These are phyloP conservation scores for Solanum paucissectum DNA, from an alignment of 257 asterid genomes.

Conservation along the genomic window DNA sequence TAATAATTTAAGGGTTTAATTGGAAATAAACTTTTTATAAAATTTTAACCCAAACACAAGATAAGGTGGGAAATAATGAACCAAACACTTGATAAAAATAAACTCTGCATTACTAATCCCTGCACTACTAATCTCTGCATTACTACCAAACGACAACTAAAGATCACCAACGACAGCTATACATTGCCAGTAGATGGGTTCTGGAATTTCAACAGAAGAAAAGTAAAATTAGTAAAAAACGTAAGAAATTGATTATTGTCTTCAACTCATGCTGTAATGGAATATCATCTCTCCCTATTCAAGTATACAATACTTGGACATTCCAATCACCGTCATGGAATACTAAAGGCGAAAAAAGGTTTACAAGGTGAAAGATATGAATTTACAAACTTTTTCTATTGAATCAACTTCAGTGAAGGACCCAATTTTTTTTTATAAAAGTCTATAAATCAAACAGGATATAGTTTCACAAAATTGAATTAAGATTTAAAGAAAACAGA, in stretches of 20 bases:
- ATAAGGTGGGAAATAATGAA: too few relatives aligned
- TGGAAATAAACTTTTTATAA: too few relatives aligned
- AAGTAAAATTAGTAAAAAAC: background rate
- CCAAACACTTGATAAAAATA: too few relatives aligned
- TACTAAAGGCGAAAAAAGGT: background rate
- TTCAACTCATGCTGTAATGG: too few relatives aligned
- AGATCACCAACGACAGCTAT: slow-evolving; percentile 56
- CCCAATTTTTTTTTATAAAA: slow-evolving; percentile 9
- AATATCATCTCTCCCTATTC: background rate
- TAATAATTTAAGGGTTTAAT: too few relatives aligned
- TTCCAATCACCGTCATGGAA: background rate
- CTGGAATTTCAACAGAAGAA: slow-evolving; percentile 20
- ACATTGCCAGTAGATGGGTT: slow-evolving; percentile 33
- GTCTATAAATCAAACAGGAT: background rate
- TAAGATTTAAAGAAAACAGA: background rate
- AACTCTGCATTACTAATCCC: too few relatives aligned
- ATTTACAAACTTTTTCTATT: too few relatives aligned
- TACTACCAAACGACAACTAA: background rate
- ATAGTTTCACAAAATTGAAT: background rate
- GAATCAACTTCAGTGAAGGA: slow-evolving; percentile 24
- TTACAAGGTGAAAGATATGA: background rate
- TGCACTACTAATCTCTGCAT: too few relatives aligned
- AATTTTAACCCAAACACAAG: too few relatives aligned
- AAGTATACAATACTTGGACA: background rate
- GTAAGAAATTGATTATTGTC: background rate